Evolutionary conservation across 768 basidiomycete species (phyloP).

Genomic region (Kwoniella sp.): DNA sequence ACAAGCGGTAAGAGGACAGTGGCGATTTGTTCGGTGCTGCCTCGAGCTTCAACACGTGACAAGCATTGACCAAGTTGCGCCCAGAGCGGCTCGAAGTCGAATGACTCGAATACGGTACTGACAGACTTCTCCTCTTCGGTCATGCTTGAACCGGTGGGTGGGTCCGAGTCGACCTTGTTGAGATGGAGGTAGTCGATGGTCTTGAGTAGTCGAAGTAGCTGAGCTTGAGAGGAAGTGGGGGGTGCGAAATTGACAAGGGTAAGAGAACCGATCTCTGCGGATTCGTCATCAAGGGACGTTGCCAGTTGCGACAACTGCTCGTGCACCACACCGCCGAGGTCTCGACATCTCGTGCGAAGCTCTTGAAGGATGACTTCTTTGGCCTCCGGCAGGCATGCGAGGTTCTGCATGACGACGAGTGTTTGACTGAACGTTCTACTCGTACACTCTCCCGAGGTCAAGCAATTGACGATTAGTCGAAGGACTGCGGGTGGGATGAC

Average conservation of each 20-base stretch:
- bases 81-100: constrained; percentile 89
- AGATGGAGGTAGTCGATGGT: constrained; percentile 91
- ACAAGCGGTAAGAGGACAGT: constrained; percentile 91
- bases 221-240: constrained; percentile 93
- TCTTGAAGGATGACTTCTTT: constrained; percentile 88
- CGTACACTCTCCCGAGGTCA: constrained; percentile 96
- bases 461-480: constrained; percentile 89
- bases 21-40: constrained; percentile 81
- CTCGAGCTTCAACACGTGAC: constrained; percentile 73
- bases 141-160: constrained; percentile 22
- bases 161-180: constrained; percentile 38
- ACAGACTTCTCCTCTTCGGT: constrained; percentile 64
- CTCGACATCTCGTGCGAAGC: constrained; percentile 79
- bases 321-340: constrained; percentile 75
- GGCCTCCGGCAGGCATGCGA: constrained; percentile 83
- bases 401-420: constrained; percentile 84
- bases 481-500: constrained; percentile 82
- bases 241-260: constrained; percentile 89
- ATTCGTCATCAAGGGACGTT: constrained; percentile 64
- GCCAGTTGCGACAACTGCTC: constrained; percentile 77
- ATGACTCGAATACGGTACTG: constrained; percentile 83
- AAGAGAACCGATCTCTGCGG: constrained; percentile 60
- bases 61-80: constrained; percentile 85
- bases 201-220: constrained; percentile 89
- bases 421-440: constrained; percentile 95